A percentile compares a stretch with the other conserved stretches of the same genome.
Evolutionary conservation across 1,139 yeast species (phyloP).

Genomic region (Debaryomycetaceae sp.): DNA sequence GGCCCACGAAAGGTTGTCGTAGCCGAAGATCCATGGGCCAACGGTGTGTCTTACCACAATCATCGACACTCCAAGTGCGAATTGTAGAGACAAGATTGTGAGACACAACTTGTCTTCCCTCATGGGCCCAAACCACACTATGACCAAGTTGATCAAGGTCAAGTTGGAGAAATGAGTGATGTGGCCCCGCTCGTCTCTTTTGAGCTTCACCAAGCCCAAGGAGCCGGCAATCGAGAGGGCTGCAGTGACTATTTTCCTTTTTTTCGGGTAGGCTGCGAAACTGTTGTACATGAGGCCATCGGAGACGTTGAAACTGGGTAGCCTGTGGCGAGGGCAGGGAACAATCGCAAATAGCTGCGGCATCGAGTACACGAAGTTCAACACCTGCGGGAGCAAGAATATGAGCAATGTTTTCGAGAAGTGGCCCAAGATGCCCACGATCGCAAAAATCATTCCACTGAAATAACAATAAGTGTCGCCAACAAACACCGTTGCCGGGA

Average conservation of each 20-base stretch:
- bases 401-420: conserved; percentile 87
- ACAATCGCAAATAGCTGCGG: conserved; percentile 86
- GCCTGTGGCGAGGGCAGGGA: conserved; percentile 93
- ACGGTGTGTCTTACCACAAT: conserved; percentile 74
- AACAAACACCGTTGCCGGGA: conserved; percentile 88
- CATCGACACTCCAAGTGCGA: conserved; percentile 62
- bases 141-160: conserved; percentile 77
- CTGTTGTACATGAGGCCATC: conserved; percentile 78
- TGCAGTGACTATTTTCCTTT: conserved; percentile 15
- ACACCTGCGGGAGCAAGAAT: conserved; percentile 84
- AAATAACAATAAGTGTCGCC: conserved; percentile 98
- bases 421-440: conserved; percentile 93
- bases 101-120: conserved; percentile 75
- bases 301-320: conserved; percentile 68
- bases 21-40: conserved; percentile 85
- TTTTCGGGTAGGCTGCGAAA: conserved; percentile 26
- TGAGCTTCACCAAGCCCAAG: conserved; percentile 49
- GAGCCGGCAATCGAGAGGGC: conserved; percentile 35
- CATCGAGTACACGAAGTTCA: conserved; percentile 81
- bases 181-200: conserved; percentile 27
- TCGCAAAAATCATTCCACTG: conserved; percentile 98
- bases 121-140: conserved; percentile 88
- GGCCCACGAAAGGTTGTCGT: conserved; percentile 66
- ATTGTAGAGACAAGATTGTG: conserved; percentile 58
- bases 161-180: conserved; percentile 65